Base-by-base conservation (phyloP, 2,329 filamentous ascomycete species). In the Torrubiellomyces zombiae region DNA sequence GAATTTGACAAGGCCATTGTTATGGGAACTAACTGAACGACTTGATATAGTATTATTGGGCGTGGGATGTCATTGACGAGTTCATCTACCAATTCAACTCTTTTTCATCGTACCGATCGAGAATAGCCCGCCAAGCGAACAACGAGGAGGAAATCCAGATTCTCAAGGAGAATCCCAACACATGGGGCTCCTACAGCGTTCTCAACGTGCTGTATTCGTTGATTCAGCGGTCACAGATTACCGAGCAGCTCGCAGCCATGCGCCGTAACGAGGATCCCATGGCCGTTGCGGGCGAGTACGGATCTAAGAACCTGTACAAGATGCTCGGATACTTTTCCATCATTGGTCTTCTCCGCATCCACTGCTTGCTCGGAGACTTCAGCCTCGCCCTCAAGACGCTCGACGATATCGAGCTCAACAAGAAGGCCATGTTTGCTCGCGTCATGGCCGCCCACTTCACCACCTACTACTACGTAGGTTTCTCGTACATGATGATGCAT, bases 401-500 rank as follows among this genome's bases (percentile, higher is more conserved):
- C 38, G 89, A 98, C 53, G 86, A 95, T 52, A 95, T 98, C 48
- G 89, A 98, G 69, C 75, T 98, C 45, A 98, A 95, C 68, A 98
- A 98, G 69, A 95, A 95, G 67, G 85, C 89, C 55, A 95, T 95
- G 81, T 98, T 98, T 53, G 86, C 89, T 35, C 81, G 89, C 38
- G 89, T 98, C 52, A 95, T 98, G 89, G 86, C 89, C 27, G 89
- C 89, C 30, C 89, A 98, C 65, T 95, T 95, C 63, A 94, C 86
- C 40, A 98, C 89, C 38, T 98, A 95, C 72, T 98, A 98, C 73
- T 95, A 95, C 54, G 86, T 98, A 35, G 89, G 89, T 41, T 98
- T 98, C 73, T 92, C 82, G 40, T 98, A 98, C 76, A 95, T 98
- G 86, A 98, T 98, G 89, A 92, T 95, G 81, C 83, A 89, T 61